A percentile compares a stretch with the other conserved stretches of the same genome.
phyloP scores from a whole-genome alignment of 164 flowering plant species.

The Sedum album region DNA sequence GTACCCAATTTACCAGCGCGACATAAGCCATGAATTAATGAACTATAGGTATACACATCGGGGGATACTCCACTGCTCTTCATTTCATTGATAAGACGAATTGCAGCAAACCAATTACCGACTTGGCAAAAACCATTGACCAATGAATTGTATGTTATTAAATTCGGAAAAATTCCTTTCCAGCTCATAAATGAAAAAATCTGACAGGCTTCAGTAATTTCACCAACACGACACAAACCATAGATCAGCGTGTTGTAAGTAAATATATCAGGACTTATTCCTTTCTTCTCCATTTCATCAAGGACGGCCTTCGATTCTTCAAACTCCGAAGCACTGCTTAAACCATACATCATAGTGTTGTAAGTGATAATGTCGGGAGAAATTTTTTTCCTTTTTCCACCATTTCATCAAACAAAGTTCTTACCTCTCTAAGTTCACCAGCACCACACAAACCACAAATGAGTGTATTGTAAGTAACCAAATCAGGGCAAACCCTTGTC shows the following conservation, averaged over 20 bases:
- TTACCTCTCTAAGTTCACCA: neutral
- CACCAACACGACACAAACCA: no score
- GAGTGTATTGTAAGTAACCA: no score
- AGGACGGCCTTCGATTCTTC: neutral
- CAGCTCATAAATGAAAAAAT: neutral
- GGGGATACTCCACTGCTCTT: no score
- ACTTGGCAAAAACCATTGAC: slow-evolving; percentile 13
- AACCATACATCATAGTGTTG: slow-evolving; percentile 1
- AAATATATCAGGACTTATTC: neutral
- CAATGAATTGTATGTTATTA: no score
- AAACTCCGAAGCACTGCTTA: neutral
- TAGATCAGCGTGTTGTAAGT: no score
- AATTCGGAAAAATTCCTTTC: neutral
- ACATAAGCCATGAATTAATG: slow-evolving; percentile 1
- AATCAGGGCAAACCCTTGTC: neutral
- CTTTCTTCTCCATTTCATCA: neutral
- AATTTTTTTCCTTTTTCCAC: neutral
- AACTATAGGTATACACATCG: slow-evolving; percentile 1
- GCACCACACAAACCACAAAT: neutral
- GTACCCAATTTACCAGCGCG: no score
- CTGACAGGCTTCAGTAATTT: slow-evolving; percentile 9
- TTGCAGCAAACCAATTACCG: slow-evolving; percentile 9
- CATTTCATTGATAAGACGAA: neutral
- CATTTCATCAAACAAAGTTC: neutral
- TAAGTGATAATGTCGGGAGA: slow-evolving; percentile 1